Evolutionary conservation across 257 asterid genomes (phyloP), one percentile per base, ranked within the genome.

Genomic region (Scutellaria baicalensis): DNA sequence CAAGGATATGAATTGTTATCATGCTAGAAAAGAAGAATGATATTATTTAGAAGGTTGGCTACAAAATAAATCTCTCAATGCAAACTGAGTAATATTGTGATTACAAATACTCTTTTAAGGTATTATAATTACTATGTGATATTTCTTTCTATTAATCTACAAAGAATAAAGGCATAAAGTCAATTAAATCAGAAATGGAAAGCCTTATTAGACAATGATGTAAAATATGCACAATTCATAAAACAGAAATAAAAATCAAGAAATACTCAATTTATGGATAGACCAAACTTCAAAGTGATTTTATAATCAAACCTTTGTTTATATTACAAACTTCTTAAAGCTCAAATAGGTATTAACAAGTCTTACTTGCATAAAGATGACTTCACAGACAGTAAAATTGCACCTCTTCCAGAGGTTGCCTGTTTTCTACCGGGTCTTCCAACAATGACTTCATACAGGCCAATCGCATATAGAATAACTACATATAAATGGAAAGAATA

Each of bases 371-470:
- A 91, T 75, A 91, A 68, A 72, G 89, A 83, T 43, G 96, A 79
- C 84, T 89, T 90, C 0, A 96, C 89, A 66, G 96, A 85, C 75
- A 90, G 95, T 70, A 72, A 86, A 39, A 83, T 47, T 12, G 96
- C 89, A 59, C 99, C 99, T 82, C 91, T 93, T 45, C 89, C 83
- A 70, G 99, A 91, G 43, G 96, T 89, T 40, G 96, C 99, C 86
- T 91, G 96, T 87, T 93, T 93, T 80, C 97, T 83, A 66, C 96
- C 99, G 12, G 90, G 89, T 73, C 93, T 91, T 68, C 97, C 97
- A 63, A 91, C 96, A 73, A 89, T 77, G 66, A 91, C 99, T 78
- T 93, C 99, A 67, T 89, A 91, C 79, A 91, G 86, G 69, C 95
- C 95, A 75, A 78, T 96, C 89, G 84, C 96, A 89, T 82, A 91